Evolutionary conservation across 2,329 filamentous ascomycete genomes (phyloP).

Genomic region (Colletotrichum truncatum): DNA sequence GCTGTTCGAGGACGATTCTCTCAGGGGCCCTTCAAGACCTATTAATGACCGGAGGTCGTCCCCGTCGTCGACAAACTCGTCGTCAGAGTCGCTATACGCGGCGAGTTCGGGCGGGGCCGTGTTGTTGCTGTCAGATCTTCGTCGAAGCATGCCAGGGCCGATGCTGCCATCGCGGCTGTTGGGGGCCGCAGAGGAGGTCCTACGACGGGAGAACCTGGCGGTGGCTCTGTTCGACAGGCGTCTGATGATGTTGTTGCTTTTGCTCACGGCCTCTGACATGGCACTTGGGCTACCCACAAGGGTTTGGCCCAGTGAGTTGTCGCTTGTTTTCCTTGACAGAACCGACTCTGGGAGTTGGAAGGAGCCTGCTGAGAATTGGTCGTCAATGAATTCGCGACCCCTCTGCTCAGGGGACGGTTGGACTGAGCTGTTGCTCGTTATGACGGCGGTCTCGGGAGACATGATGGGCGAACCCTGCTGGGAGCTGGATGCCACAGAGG

Average conservation of each 20-base stretch:
- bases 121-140: conserved; percentile 89
- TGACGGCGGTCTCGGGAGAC: conserved; percentile 61
- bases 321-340: conserved; percentile 66
- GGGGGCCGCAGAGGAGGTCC: conserved; percentile 80
- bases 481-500: conserved; percentile 64
- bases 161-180: conserved; percentile 87
- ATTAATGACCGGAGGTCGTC: conserved; percentile 55
- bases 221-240: conserved; percentile 84
- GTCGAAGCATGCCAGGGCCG: conserved; percentile 86
- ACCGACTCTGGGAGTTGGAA: conserved; percentile 81
- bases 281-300: conserved; percentile 66
- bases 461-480: conserved; percentile 65
- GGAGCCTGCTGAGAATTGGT: conserved; percentile 58
- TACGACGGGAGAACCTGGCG: conserved; percentile 70
- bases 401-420: conserved; percentile 74
- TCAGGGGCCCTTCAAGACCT: conserved; percentile 50
- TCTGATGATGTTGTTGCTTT: conserved; percentile 71
- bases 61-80: conserved; percentile 62
- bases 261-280: conserved; percentile 51
- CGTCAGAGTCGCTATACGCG: conserved; percentile 63
- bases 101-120: conserved; percentile 64
- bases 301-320: conserved; percentile 71
- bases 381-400: conserved; percentile 60
- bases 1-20: conserved; percentile 59
- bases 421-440: conserved; percentile 69